Evolutionary conservation across 768 basidiomycete genomes (phyloP), one percentile per base, ranked within the genome.

Genomic region (Suillus sp.): DNA sequence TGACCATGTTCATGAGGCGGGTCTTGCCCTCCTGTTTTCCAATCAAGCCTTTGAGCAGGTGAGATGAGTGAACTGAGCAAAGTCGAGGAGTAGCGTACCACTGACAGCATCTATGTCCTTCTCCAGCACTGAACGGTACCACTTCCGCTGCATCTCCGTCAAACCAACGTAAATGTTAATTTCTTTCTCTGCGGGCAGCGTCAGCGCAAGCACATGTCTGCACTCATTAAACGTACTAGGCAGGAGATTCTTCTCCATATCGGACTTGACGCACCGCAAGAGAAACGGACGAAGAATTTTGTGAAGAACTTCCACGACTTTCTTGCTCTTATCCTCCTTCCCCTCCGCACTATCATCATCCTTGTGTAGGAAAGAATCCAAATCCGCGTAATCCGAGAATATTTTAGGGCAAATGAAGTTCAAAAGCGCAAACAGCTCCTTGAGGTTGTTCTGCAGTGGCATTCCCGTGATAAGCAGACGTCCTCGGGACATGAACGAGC

Each of bases 11-110:
- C 89, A 98, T 94, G 58, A 99, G 76, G 38, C 96, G 81, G 4
- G 96, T 98, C 80, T 99, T 99, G 61, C 96, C 96, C 74, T 99
- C 97, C 74, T 99, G 98, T 84, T 97, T 98, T 9, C 96, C 95
- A 2, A 93, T 93, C 37, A 95, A 80, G 45, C 93, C 92, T 93
- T 64, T 9, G 1, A n/a, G 14, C 27, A 3, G 43, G 2, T 64
- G 42, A 64, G 55, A 55, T 37, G 53, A 30, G 10, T 4, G 34
- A 42, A 34, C 1, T 13, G 10, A 55, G 9, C 20, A 32, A 10
- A 55, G 4, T 14, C 2, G 14, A 60, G 3, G 13, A 38, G 42
- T 34, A 37, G 74, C 84, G 51, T 63, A 87, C 95, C 95, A 71
- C 97, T 98, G 47, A 99, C 97, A 10, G 96, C 96, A 71, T 99